Evolutionary conservation across 768 basidiomycete species (phyloP).

Genomic region (Pleurotus djamor): DNA sequence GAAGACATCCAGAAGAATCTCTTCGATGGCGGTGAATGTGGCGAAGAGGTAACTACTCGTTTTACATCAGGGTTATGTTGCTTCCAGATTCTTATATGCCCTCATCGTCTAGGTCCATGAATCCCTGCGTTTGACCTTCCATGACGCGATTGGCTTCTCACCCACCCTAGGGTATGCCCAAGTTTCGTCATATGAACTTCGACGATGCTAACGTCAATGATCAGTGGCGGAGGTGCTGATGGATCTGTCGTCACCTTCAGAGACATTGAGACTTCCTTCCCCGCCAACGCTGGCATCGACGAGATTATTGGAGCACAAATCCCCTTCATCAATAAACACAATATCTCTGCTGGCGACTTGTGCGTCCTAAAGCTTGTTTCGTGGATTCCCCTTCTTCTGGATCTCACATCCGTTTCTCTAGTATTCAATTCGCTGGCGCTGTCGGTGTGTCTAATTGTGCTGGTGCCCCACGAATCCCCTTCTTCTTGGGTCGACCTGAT

Average conservation of each 20-base stretch:
- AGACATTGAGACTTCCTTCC: conserved; percentile 37
- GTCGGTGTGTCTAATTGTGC: conserved; percentile 39
- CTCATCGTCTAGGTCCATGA: conserved; percentile 16
- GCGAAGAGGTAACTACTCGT: conserved; percentile 18
- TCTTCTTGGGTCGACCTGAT: conserved; percentile 34
- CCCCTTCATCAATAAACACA: conserved; percentile 29
- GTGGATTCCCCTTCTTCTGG: background rate
- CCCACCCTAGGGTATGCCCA: conserved; percentile 23
- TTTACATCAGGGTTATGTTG: too few species aligned
- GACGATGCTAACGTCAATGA: background rate
- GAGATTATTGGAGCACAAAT: conserved; percentile 34
- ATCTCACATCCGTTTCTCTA: conserved; percentile 10
- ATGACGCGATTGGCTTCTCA: conserved; percentile 45
- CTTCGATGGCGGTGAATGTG: conserved; percentile 26
- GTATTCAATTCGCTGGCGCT: conserved; percentile 47
- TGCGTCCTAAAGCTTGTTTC: conserved; percentile 16
- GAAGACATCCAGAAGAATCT: conserved; percentile 19
- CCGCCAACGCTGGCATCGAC: conserved; percentile 41
- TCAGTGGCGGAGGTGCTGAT: conserved; percentile 44
- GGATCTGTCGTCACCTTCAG: conserved; percentile 48
- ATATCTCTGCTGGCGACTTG: conserved; percentile 45
- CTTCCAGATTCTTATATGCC: too few species aligned
- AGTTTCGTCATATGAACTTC: background rate
- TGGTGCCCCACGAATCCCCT: conserved; percentile 39
- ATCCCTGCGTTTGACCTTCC: conserved; percentile 32